Conservation (phyloP, 768 basidiomycete genomes). For the Suillus subalutaceus region DNA sequence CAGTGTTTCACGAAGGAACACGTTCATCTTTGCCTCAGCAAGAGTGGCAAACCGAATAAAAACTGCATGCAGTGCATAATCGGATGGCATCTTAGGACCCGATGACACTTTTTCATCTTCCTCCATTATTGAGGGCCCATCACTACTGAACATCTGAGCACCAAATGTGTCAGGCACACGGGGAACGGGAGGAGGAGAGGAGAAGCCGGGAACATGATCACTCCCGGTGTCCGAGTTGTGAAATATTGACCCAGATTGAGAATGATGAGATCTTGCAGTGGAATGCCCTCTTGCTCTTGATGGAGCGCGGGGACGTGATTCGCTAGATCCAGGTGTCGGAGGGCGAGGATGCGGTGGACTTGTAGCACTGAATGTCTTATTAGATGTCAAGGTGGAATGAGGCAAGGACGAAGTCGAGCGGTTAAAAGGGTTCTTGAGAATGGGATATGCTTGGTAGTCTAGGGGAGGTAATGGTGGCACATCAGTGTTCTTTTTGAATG, state of each 20-base stretch:
- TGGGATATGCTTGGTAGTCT: slow-evolving; percentile 69
- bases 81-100: slow-evolving; percentile 82
- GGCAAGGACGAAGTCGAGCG: slow-evolving; percentile 78
- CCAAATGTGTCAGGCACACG: slow-evolving; percentile 69
- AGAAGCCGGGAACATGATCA: slow-evolving; percentile 55
- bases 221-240: slow-evolving; percentile 73
- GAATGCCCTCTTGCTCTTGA: slow-evolving; percentile 60
- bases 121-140: slow-evolving; percentile 54
- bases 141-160: slow-evolving; percentile 45
- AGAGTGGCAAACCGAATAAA: slow-evolving; percentile 84
- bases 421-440: slow-evolving; percentile 81
- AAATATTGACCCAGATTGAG: slow-evolving; percentile 74
- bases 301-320: slow-evolving; percentile 36
- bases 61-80: slow-evolving; percentile 86
- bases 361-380: slow-evolving; percentile 43
- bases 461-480: slow-evolving; percentile 77
- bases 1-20: slow-evolving; percentile 66
- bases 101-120: slow-evolving; percentile 70
- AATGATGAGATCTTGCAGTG: slow-evolving; percentile 73
- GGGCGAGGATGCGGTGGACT: slow-evolving; percentile 62
- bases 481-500: slow-evolving; percentile 75
- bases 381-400: slow-evolving; percentile 43
- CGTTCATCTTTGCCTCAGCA: slow-evolving; percentile 80
- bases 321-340: slow-evolving; percentile 59
- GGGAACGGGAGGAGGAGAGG: slow-evolving; percentile 79